Base-by-base conservation (phyloP, 192 early-diverging fungal genomes). In the Coemansia sp. region DNA sequence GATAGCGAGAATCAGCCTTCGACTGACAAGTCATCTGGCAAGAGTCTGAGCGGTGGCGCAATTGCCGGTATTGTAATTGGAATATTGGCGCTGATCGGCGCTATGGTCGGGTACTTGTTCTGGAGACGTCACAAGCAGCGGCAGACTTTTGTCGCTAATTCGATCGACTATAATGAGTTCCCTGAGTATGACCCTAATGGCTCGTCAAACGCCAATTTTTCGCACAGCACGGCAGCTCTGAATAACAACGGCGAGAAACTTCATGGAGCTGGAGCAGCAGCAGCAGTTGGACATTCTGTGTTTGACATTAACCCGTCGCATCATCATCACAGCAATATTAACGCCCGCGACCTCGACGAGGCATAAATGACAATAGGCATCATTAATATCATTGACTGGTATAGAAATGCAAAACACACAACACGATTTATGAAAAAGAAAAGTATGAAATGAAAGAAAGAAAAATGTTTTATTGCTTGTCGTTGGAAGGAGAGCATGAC, bases 111-210 rank as follows among this genome's bases (percentile, higher is more conserved):
- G 9, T 73, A 61, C 44, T 35, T 81, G 63, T 62, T 82, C 61
- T 82, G 74, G 74, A 68, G 79, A 9, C 66, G 79, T 38, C 44
- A 73, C 43, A 64, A 67, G 23, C 75, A 70, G 66, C 57, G 73
- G 50, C 73, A 68, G 49, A 69, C 67, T 38, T 76, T 53, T 26
- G 47, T 67, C 4, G 68, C 70, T 0, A 76, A 73, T 63, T 64
- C 63, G 10, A 64, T 82, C 33, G 75, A 82, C 55, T 82, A 82
- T 26, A 82, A 73, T 52, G 79, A 82, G 62, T 82, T 82, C 71
- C 79, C 79, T 21, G 79, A 82, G 21, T 82, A 73, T 62, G 79
- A 82, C 42, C 79, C 79, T 0, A 38, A 61, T 17, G 39, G 49
- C 35, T 13, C 57, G 26, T 69, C 67, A 3, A 19, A 55, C 50